Evolutionary conservation across 805 yeast genomes (phyloP).

Genomic region (Brettanomyces bruxellensis): DNA sequence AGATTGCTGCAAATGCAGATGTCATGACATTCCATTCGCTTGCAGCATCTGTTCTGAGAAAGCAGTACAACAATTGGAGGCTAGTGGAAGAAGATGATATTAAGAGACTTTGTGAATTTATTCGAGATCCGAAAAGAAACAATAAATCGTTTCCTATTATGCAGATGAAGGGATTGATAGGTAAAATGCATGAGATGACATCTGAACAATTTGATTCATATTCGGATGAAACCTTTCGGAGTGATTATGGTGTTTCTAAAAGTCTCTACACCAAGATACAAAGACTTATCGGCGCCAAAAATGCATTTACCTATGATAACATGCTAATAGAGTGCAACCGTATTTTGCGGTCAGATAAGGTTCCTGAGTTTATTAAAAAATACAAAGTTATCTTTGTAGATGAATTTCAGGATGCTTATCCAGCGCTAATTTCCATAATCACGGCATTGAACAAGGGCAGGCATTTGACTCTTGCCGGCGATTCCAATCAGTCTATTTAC

Average conservation of each 20-base stretch:
- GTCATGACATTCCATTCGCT: conserved; percentile 59
- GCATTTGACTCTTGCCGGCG: conserved; percentile 64
- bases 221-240: conserved; percentile 4
- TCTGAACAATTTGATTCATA: conserved; percentile 5
- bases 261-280: conserved; percentile 2
- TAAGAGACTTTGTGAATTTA: conserved; percentile 9
- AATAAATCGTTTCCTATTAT: background rate
- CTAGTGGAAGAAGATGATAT: conserved; percentile 40
- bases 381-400: conserved; percentile 48
- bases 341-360: conserved; percentile 7
- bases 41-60: conserved; percentile 40
- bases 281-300: conserved; percentile 8
- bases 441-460: conserved; percentile 27
- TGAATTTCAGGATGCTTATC: conserved; percentile 67
- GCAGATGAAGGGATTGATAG: conserved; percentile 10
- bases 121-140: background rate
- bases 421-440: conserved; percentile 37
- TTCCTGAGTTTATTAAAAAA: conserved; percentile 13
- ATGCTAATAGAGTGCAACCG: conserved; percentile 13
- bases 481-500: conserved; percentile 62
- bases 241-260: conserved; percentile 4
- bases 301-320: conserved; percentile 19
- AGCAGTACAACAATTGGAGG: conserved; percentile 24
- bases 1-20: conserved; percentile 26
- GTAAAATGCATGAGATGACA: conserved; percentile 7